Evolutionary conservation across 2,329 filamentous ascomycete genomes (phyloP).

Genomic region (Aureobasidium pullulans): DNA sequence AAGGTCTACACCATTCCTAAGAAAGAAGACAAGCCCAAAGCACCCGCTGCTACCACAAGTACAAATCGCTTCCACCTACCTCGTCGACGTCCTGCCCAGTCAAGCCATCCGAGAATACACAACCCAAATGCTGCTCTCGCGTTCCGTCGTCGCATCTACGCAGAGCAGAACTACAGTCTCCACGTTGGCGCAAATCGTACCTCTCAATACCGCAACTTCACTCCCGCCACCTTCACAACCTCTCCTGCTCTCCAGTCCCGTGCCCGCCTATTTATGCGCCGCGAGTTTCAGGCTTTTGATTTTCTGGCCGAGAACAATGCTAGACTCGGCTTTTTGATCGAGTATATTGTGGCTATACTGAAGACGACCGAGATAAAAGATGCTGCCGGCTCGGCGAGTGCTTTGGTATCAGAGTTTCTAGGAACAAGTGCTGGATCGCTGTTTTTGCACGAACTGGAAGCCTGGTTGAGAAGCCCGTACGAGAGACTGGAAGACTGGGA

Average conservation of each 20-base stretch:
- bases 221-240: constrained; percentile 55
- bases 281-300: constrained; percentile 76
- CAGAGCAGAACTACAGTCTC: constrained; percentile 62
- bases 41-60: not conserved
- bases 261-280: constrained; percentile 71
- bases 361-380: constrained; percentile 77
- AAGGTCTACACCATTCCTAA: constrained; percentile 51
- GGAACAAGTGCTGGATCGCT: constrained; percentile 64
- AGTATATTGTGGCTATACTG: constrained; percentile 77
- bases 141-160: constrained; percentile 66
- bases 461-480: constrained; percentile 78
- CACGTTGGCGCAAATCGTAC: constrained; percentile 74
- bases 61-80: not conserved
- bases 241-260: constrained; percentile 65
- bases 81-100: not conserved
- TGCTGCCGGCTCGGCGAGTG: constrained; percentile 69
- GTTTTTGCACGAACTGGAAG: constrained; percentile 77
- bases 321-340: constrained; percentile 76
- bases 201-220: constrained; percentile 70
- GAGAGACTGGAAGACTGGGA: constrained; percentile 71
- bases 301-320: constrained; percentile 50
- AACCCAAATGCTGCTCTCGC: constrained; percentile 37
- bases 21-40: constrained; percentile 13
- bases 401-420: constrained; percentile 70
- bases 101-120: not conserved